phyloP scores from a whole-genome alignment of 106 monocot genomes.

The Alisma plantagoaquatica region DNA sequence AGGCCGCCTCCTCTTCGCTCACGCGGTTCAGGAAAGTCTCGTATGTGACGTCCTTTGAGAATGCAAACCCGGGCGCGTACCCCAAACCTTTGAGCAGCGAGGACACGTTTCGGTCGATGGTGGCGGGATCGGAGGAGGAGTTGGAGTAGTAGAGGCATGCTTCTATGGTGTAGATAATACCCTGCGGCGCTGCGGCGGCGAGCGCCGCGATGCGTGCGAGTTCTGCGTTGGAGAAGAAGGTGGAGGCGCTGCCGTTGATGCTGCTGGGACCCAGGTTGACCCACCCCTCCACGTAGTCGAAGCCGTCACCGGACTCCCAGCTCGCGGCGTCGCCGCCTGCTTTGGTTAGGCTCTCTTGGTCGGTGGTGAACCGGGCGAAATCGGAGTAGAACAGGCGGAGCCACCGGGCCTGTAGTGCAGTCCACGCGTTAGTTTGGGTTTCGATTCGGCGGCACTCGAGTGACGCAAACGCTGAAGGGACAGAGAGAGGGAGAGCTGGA shows the following conservation, averaged over 20 bases:
- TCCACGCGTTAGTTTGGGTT: neutral
- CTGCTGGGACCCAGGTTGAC: constrained; percentile 59
- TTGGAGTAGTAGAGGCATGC: constrained; percentile 59
- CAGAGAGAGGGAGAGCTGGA: neutral
- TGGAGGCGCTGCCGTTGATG: constrained; percentile 80
- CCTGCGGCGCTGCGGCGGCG: constrained; percentile 2
- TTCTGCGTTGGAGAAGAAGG: constrained; percentile 72
- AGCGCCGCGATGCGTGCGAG: constrained; percentile 44
- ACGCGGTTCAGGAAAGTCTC: constrained; percentile 76
- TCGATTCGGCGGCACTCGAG: neutral
- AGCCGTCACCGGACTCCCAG: constrained; percentile 16
- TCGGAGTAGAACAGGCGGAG: constrained; percentile 65
- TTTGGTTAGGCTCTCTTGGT: constrained; percentile 71
- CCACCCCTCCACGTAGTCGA: constrained; percentile 89
- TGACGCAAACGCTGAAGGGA: neutral
- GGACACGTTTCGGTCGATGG: constrained; percentile 51
- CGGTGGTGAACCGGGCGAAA: constrained; percentile 47
- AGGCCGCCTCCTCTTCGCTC: constrained; percentile 55
- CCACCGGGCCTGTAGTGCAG: constrained; percentile 50
- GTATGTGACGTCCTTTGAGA: constrained; percentile 64
- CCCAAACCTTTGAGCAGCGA: constrained; percentile 41
- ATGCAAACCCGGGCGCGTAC: constrained; percentile 48
- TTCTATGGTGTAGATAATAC: constrained; percentile 64
- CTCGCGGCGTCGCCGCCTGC: constrained; percentile 25
- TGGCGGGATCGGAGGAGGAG: constrained; percentile 20